Evolutionary conservation across 2,329 filamentous ascomycete species (phyloP), one percentile per base, ranked within the genome.

Genomic region (Trichoderma harzianum): DNA sequence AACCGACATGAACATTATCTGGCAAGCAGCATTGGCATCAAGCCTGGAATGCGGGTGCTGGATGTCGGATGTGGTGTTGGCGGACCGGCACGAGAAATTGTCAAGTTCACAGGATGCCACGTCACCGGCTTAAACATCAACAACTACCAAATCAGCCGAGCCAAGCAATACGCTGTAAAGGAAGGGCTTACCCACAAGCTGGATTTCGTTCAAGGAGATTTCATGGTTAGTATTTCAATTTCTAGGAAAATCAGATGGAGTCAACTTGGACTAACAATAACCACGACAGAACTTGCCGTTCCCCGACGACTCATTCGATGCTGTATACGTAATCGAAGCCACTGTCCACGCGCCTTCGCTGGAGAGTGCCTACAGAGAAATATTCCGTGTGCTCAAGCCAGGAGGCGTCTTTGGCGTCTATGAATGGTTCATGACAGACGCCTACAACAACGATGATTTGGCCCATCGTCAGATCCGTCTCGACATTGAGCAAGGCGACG

Each of bases 371-470:
- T 99, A 99, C 86, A 91, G 90, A 80, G 92, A 98, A 83, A 98
- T 98, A 79, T 95, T 92, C 89, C 93, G 93, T 62, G 95, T 98
- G 26, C 87, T 99, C 74, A 99, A 98, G 88, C 96, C 96, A 24
- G 96, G 96, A 73, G 95, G 96, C 81, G 87, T 94, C 66, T 99
- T 98, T 78, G 96, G 95, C 80, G 95, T 98, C 67, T 99, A 98
- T 84, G 96, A 99, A 84, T 98, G 96, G 96, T 87, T 98, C 79
- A 98, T 99, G 96, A 98, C 95, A 7, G 95, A 98, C 74, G 86
- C 91, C 28, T 99, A 98, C 83, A 92, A 98, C 84, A 95, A 97
- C 80, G 87, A 92, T 73, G 94, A 98, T 86, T 82, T 93, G 1
- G 87, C 90, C 78, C 96, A 98, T 85, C 92, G 94, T 76, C 90